Evolutionary conservation across 495 filamentous ascomycete species (phyloP), one percentile per base, ranked within the genome.

Genomic region (Penicillium psychrofluorescens): DNA sequence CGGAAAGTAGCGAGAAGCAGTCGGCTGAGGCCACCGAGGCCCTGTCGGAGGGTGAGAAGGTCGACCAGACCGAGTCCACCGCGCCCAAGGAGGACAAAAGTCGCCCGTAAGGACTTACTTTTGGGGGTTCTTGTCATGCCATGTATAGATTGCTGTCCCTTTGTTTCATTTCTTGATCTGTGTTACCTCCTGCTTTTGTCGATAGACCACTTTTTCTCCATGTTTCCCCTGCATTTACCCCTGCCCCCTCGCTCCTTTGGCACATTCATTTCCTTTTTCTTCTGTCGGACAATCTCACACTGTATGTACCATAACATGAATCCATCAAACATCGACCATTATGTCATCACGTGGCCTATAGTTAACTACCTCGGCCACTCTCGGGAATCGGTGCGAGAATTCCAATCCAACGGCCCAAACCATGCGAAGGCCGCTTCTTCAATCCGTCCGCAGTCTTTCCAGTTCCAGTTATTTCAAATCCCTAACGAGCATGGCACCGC

Each of bases 1-100:
- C 46, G 13, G 46, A 54, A 11, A 46, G 47, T 8, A 43, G 49
- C 31, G 35, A 58, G 8, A 53, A 54, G 41, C 69, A 75, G 50
- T 48, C 60, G 10, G 46, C 58, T 2, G 73, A 75, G 46, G 70
- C 70, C 1, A 56, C 38, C 7, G 70, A 74, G 43, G 72, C 72
- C 6, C 37, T 65, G 49, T 39, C 51, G 15, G 73, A 76, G 38
- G 64, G 62, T n/a, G 55, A 52, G 10, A 60, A 63, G 42, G 64
- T 47, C 14, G 70, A 62, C 31, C 45, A 67, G 48, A 46, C 55
- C 39, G 53, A 66, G 39, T 10, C 36, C 22, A 13, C 40, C 9
- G 44, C 48, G 39, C 31, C 46, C 33, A 52, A 56, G 39, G 54
- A 55, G n/a, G 59, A 60, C 32, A 58, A 60, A 60, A 70, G 56